Base-by-base conservation (phyloP, 306 rosid genomes). In the Malus sieversii region DNA sequence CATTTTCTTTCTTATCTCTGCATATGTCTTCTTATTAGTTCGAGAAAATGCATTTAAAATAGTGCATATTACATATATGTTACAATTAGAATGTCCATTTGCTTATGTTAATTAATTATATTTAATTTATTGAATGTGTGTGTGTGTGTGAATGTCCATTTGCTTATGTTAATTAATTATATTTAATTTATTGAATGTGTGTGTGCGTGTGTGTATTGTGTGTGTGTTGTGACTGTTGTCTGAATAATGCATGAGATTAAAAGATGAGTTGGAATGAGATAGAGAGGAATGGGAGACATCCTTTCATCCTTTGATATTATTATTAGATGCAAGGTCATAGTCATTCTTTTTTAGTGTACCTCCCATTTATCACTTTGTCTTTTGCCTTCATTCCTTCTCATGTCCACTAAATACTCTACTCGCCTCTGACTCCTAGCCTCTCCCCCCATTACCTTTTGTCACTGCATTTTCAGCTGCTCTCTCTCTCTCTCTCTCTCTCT, bases 361-460 rank as follows among this genome's bases (percentile, higher is more conserved):
- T 88, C 84, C 83, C 95, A 87, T 94, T 94, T 90, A 90, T 91
- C 85, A 86, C 96, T 87, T 86, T 95, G 96, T 95, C 93, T 92
- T 89, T 92, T 90, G 90, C 92, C 83, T 84, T 91, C 90, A 88
- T 87, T 85, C 87, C 83, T 85, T 85, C 88, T 92, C 85, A 90
- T 93, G 86, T 90, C 93, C 97, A 94, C 98, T 82, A 86, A 82
- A 84, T 90, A 82, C 81, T 84, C 73, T 80, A 69, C 85, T 65
- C 70, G 65, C 10, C 73, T 63, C 9, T 70, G 71, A 62, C 70
- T 66, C 72, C 70, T 38, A 64, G 78, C 29, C 84, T 62, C 12
- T 51, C 73, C 29, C 75, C 62, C 46, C 27, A 66, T 66, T 35
- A 66, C 29, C 29, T 66, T 66, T 66, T 20, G 9, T 66, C 70